Conservation (phyloP, 2,329 filamentous ascomycete genomes). For the Trichoderma sp. region DNA sequence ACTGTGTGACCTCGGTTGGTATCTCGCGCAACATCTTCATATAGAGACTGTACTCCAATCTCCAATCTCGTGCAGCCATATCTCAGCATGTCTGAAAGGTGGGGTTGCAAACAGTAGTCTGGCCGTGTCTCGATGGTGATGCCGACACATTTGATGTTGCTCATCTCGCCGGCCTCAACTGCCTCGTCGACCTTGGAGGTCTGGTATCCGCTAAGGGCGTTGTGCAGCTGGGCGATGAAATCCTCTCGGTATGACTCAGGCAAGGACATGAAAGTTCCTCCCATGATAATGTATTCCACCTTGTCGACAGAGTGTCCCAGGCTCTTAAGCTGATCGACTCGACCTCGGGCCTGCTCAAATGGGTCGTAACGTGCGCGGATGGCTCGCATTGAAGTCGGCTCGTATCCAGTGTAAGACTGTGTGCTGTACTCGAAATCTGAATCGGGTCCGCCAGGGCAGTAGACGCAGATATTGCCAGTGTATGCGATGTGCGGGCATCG, state of each 20-base stretch:
- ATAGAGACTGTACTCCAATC: conserved; percentile 92
- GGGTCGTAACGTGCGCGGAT: conserved; percentile 97
- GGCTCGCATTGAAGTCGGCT: conserved; percentile 96
- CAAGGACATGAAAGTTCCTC: conserved; percentile 97
- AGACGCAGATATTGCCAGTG: conserved; percentile 98
- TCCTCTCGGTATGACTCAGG: conserved; percentile 84
- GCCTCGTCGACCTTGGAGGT: conserved; percentile 94
- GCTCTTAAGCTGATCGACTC: conserved; percentile 94
- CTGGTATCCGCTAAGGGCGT: conserved; percentile 93
- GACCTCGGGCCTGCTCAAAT: conserved; percentile 92
- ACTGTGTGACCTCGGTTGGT: conserved; percentile 97
- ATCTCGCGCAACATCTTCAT: conserved; percentile 97
- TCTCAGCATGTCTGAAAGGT: conserved; percentile 92
- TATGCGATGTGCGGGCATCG: conserved; percentile 97
- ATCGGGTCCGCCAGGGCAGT: conserved; percentile 95
- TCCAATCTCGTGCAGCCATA: conserved; percentile 95
- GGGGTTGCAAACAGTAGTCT: conserved; percentile 95
- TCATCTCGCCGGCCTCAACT: conserved; percentile 91
- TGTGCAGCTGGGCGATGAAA: conserved; percentile 95
- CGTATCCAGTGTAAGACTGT: conserved; percentile 97
- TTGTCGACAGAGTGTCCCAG: conserved; percentile 97
- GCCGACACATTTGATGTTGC: conserved; percentile 94
- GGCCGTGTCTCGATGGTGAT: conserved; percentile 98
- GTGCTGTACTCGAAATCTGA: conserved; percentile 99
- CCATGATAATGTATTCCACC: conserved; percentile 99